A percentile compares a stretch with the other conserved stretches of the same genome.
phyloP scores from a whole-genome alignment of 1,284 basidiomycete species.

The Inonotus hispidus region DNA sequence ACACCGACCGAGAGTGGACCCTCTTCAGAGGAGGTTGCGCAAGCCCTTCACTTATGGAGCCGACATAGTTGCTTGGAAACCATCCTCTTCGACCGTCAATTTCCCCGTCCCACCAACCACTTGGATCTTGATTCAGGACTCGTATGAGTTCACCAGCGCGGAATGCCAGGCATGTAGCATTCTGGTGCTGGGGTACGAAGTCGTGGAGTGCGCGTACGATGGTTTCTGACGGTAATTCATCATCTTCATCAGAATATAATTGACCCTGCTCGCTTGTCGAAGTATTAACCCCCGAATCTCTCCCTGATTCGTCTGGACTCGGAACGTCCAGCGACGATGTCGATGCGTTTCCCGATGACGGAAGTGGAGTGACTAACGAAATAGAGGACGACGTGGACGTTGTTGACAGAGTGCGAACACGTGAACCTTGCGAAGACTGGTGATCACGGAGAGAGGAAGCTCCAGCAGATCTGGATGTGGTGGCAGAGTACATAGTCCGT shows the following conservation, averaged over 20 bases:
- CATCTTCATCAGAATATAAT: slow-evolving; percentile 13
- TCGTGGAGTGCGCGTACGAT: slow-evolving; percentile 87
- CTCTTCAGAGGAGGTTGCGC: slow-evolving; percentile 34
- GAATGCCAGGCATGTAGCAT: slow-evolving; percentile 84
- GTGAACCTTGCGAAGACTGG: slow-evolving; percentile 1
- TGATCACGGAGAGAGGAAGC: neutral
- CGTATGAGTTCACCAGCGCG: slow-evolving; percentile 86
- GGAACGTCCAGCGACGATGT: slow-evolving; percentile 44
- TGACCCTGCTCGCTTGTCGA: slow-evolving; percentile 4
- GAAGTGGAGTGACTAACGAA: slow-evolving; percentile 46
- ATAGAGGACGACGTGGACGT: slow-evolving; percentile 52
- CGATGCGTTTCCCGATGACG: slow-evolving; percentile 50
- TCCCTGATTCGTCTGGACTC: neutral
- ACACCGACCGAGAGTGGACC: slow-evolving; percentile 9
- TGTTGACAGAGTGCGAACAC: slow-evolving; percentile 39
- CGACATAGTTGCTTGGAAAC: slow-evolving; percentile 94
- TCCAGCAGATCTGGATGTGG: neutral
- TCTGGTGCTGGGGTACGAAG: slow-evolving; percentile 66
- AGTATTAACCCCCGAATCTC: neutral
- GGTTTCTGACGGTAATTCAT: slow-evolving; percentile 29
- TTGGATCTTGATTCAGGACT: slow-evolving; percentile 80
- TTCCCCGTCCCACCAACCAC: slow-evolving; percentile 99
- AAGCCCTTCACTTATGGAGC: slow-evolving; percentile 35
- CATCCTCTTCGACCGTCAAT: slow-evolving; percentile 85
- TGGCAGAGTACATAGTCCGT: slow-evolving; percentile 13